Base-by-base conservation (phyloP, 768 basidiomycete species). In the Suillus ampliporus region DNA sequence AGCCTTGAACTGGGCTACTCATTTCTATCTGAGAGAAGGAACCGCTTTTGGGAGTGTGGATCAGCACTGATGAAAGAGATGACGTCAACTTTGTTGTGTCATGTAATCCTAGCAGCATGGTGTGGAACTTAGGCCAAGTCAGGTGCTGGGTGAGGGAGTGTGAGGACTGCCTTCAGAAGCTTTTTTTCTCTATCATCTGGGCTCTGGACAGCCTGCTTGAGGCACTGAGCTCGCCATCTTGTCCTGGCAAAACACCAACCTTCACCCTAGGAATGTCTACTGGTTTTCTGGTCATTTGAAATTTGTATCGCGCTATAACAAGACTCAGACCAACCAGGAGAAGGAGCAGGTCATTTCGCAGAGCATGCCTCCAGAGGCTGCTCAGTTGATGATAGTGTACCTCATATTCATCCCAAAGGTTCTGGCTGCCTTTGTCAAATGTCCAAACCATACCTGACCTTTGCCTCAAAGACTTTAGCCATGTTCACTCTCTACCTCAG, bases 301-400 rank as follows among this genome's bases (percentile, higher is more conserved):
- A 5, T 48, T 48, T 4, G 8, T 48, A 4, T 48, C 15, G 2
- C 15, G 4, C 8, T 48, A 48, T 48, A 48, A 48, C 47, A 48
- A 48, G 8, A 48, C 47, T 26, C 47, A 48, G 8, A 26, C 47
- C 14, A 26, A 48, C 47, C 23, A 48, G 26, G 47, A 48, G 26
- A 48, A 48, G 47, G 47, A 48, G 26, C 23, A 4, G 23, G 47
- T 26, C 8, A 48, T 48, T 48, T 48, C 4, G 2, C 3, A 9
- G 6, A 48, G 47, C 47, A 48, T 48, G 47, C 47, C 26, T 26
- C 47, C 47, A 26, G 47, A 48, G 26, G 47, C 47, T 48, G 47
- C 47, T 17, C 15, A 0, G 15, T 26, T 48, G 2, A 48, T 48
- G 47, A 17, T 48, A 48, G 47, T 15, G 8, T 26, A 48, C 4